Conservation (phyloP, 495 filamentous ascomycete genomes). For the Letharia columbiana region DNA sequence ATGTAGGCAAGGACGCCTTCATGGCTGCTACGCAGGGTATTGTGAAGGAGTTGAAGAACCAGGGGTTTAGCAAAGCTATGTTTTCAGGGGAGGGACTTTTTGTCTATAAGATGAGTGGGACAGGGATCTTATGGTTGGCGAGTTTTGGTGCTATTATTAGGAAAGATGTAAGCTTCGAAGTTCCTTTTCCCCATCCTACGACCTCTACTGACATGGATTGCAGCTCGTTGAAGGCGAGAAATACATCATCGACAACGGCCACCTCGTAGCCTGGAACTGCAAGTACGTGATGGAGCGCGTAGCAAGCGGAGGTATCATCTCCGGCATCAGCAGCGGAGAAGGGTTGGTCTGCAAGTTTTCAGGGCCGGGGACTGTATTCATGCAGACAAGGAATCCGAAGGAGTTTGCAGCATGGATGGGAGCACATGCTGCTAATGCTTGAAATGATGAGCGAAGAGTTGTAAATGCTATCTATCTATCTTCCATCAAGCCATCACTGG, state of each 20-base stretch:
- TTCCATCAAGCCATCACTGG: neutral
- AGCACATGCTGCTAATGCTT: constrained; percentile 27
- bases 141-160: constrained; percentile 92
- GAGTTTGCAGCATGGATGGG: constrained; percentile 47
- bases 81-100: constrained; percentile 92
- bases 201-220: neutral
- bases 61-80: constrained; percentile 82
- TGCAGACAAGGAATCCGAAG: constrained; percentile 81
- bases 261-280: constrained; percentile 95
- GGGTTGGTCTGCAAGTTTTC: constrained; percentile 90
- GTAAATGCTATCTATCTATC: neutral
- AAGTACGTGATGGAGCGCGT: constrained; percentile 85
- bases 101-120: constrained; percentile 76
- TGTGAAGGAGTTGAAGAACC: constrained; percentile 72
- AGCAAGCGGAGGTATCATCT: constrained; percentile 81
- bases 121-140: constrained; percentile 75
- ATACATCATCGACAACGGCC: constrained; percentile 92
- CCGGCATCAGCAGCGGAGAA: constrained; percentile 66
- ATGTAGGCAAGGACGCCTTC: constrained; percentile 72
- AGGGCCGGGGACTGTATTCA: constrained; percentile 84
- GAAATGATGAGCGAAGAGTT: neutral
- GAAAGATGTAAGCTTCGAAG: constrained; percentile 66
- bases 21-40: constrained; percentile 71
- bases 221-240: constrained; percentile 68
- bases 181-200: neutral